A percentile compares a stretch with the other conserved stretches of the same genome.
Conservation (phyloP, 129 eudicot genomes). For the Flaveria robusta region DNA sequence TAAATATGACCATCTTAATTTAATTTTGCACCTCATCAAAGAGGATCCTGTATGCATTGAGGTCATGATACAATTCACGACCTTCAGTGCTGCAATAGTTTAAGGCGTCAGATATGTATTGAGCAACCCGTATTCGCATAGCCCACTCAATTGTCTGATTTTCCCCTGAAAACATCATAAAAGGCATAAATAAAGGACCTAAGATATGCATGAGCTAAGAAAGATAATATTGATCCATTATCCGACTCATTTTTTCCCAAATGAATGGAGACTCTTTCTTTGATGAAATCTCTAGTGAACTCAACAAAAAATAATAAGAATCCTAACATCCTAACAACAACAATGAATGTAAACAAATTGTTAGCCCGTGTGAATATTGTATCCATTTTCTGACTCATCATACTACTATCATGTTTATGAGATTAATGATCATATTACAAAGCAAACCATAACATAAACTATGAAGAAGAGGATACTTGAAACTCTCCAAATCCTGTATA, state of each 20-base stretch:
- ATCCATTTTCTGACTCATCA: background rate
- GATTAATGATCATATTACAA: background rate
- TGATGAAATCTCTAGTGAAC: background rate
- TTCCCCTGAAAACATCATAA: constrained; percentile 61
- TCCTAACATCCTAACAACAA: background rate
- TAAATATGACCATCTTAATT: background rate
- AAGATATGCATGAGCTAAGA: background rate
- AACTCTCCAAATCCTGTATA: background rate
- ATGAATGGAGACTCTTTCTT: background rate
- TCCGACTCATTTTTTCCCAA: background rate
- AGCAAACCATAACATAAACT: background rate
- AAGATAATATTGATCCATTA: background rate
- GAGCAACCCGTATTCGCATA: constrained; percentile 88
- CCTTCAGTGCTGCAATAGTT: constrained; percentile 71
- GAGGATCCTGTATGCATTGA: constrained; percentile 82
- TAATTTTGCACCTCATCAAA: constrained; percentile 62
- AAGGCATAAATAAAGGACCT: background rate
- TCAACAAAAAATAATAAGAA: background rate
- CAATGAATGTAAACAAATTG: background rate
- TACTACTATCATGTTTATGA: background rate
- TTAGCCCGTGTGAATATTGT: background rate
- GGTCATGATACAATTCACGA: constrained; percentile 74
- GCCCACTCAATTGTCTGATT: constrained; percentile 91
- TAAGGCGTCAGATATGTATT: constrained; percentile 76
- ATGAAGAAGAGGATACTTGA: background rate